Conservation (phyloP, 192 early-diverging fungal genomes). For the Obelidium mucronatum region DNA sequence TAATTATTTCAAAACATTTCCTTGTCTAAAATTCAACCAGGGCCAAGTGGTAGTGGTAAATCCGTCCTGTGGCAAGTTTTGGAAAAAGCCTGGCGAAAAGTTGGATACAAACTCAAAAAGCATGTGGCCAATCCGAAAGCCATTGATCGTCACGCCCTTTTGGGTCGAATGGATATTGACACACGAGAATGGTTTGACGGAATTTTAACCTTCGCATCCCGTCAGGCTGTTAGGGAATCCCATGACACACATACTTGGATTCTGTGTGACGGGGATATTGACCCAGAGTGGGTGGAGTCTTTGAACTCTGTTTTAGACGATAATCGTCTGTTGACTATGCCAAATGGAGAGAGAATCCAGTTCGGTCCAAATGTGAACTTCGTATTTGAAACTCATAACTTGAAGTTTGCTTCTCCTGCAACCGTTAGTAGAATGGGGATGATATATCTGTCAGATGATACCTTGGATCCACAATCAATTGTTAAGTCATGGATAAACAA, state of each 20-base stretch:
- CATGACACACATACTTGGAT: constrained; percentile 61
- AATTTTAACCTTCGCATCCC: constrained; percentile 59
- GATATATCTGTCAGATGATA: constrained; percentile 70
- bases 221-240: constrained; percentile 63
- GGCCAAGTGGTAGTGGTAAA: constrained; percentile 65
- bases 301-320: constrained; percentile 69
- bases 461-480: constrained; percentile 52
- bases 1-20: constrained; percentile 3
- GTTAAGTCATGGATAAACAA: constrained; percentile 53
- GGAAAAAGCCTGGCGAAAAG: constrained; percentile 53
- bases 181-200: constrained; percentile 69
- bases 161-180: constrained; percentile 69
- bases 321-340: constrained; percentile 66
- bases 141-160: constrained; percentile 55
- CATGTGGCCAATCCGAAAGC: constrained; percentile 63
- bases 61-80: constrained; percentile 56
- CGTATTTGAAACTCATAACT: constrained; percentile 68
- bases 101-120: constrained; percentile 52
- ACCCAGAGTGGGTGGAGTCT: constrained; percentile 69
- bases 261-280: constrained; percentile 67
- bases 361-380: constrained; percentile 70
- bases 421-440: constrained; percentile 72
- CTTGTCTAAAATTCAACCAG: background rate
- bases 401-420: constrained; percentile 67
- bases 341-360: constrained; percentile 69